Base-by-base conservation (phyloP, 2,329 filamentous ascomycete genomes). In the Arthrobotrys musiformis region DNA sequence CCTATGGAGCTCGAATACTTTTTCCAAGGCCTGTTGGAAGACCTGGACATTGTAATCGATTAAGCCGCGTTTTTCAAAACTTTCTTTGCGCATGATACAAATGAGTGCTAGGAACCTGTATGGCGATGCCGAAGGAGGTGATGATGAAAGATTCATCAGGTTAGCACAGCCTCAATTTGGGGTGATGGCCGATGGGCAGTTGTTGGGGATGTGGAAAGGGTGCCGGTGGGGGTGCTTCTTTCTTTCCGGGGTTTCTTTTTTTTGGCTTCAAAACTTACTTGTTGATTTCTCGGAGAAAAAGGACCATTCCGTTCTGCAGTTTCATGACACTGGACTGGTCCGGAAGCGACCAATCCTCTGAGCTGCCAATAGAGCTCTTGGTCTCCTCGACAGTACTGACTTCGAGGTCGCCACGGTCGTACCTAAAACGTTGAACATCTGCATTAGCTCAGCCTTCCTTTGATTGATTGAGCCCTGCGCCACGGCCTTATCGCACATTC, bases 31-130 rank as follows among this genome's bases (percentile, higher is more conserved):
- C 81, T 92, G 89, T 60, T 94, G 92, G 33, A 94, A 91, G 0
- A 92, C 90, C 81, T 93, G 91, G 1, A 94, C 91, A 81, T 96
- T 95, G 88, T 94, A 93, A 80, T 93, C 93, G 78, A 96, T 92
- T 78, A 94, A 85, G 2, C 91, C 91, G 85, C 94, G 93, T 85
- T 92, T 92, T 82, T 93, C 91, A 80, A 93, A 92, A 28, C 90
- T 92, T 67, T 92, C 92, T 82, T 94, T 92, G 82, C 91, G 91
- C 92, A 94, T 94, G 79, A 96, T 91, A 75, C 92, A 93, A 35
- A 96, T 92, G 13, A 96, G 86, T 0, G 92, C 92, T 52, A 95
- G 86, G 82, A 94, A 93, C 78, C 86, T 87, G n/a, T 13, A 26
- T 13, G 8, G 6, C n/a, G 13, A 40, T 42, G 40, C 7, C 4